Base-by-base conservation (phyloP, 1,139 yeast species). In the Debaryomyces sp. region DNA sequence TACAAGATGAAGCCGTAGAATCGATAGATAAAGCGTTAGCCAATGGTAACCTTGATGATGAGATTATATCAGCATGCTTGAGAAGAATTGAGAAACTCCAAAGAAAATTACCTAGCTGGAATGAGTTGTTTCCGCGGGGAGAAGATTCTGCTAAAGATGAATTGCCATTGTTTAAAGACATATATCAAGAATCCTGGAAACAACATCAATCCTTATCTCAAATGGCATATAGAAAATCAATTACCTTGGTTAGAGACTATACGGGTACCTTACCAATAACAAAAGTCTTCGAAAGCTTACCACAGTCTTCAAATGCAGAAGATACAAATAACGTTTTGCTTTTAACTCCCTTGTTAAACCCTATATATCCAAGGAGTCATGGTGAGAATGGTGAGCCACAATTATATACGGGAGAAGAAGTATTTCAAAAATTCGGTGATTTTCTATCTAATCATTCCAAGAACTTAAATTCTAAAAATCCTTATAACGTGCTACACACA, bases 1-100 rank as follows among this genome's bases (percentile, higher is more conserved):
- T 82, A 37, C 89, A 84, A 58, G 71, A 75, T 44, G 88, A 84
- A 58, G 87, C 87, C 3, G 70, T 82, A 5, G 79, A 76, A 22
- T 80, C 84, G 1, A 67, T 84, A 54, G 62, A 72, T 44, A 80
- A 81, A 50, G 88, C 86, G 0, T 69, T 82, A 8, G 67, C 68
- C 5, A 75, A 77, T 54, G 87, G 85, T 1, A 77, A 78, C 49
- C 62, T 82, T 23, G 83, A 79, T 48, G 78, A 73, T 47, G 82
- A 77, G 34, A 65, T 75, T 2, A 67, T 82, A 7, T 51, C 61
- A 23, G 67, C 70, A 21, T 71, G 85, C 18, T 61, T 80, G 17
- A 55, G 59, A 22, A 65, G 89, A 49, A 75, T 84, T 18, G 74
- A 73, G 41, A 63, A 50, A 15, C 64, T 84, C 38, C 84, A 81